These are phyloP conservation scores for Trichoderma citrinoviride DNA, from an alignment of 2,329 filamentous ascomycete genomes.

Conservation along the genomic window DNA sequence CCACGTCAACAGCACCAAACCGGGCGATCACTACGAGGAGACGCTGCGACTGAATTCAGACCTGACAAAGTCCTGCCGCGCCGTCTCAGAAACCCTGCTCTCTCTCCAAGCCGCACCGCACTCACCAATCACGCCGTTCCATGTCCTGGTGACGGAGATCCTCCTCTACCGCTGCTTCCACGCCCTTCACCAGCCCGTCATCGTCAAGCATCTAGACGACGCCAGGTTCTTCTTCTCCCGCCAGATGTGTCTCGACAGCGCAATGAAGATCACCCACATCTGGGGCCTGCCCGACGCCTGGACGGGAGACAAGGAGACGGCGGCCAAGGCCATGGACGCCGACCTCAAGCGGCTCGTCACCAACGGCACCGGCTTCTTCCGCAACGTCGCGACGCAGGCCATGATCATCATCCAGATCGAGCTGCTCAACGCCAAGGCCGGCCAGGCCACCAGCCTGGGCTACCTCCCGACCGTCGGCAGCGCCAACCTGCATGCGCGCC, in stretches of 20 bases:
- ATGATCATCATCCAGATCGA: conserved; percentile 46
- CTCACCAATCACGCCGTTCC: conserved; percentile 38
- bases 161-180: conserved; percentile 49
- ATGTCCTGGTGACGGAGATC: conserved; percentile 43
- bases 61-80: conserved; percentile 41
- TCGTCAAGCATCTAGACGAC: conserved; percentile 43
- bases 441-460: conserved; percentile 36
- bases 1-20: conserved; percentile 47
- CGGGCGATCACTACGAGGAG: conserved; percentile 45
- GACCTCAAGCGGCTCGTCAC: conserved; percentile 37
- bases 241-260: conserved; percentile 48
- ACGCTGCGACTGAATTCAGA: conserved; percentile 47
- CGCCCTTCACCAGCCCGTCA: conserved; percentile 53
- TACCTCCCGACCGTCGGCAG: conserved; percentile 32
- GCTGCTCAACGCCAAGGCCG: conserved; percentile 45
- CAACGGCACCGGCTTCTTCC: conserved; percentile 44
- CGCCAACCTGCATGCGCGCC: conserved; percentile 34
- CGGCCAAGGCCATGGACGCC: conserved; percentile 18
- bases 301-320: conserved; percentile 22
- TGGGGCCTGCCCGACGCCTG: conserved; percentile 32
- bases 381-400: conserved; percentile 40
- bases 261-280: conserved; percentile 37
- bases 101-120: conserved; percentile 35
- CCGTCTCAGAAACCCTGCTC: conserved; percentile 35
- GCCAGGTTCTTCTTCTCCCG: conserved; percentile 53